Percentiles rank a stretch among this genome's conserved stretches.
Evolutionary conservation across 2,329 filamentous ascomycete genomes (phyloP).

Genomic region (Fusarium kyushuense): DNA sequence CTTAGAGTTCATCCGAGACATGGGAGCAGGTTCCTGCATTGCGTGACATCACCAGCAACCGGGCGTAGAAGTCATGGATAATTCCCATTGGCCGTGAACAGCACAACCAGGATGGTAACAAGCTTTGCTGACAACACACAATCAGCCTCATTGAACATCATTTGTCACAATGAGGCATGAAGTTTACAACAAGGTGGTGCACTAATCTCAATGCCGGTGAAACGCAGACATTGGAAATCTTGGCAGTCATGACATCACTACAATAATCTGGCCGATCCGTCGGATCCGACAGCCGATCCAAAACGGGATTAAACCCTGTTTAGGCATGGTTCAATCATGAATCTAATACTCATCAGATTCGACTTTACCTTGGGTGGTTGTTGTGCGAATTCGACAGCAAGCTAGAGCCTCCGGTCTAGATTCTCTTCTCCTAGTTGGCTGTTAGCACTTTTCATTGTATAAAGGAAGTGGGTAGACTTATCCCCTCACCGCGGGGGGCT

Average conservation of each 20-base stretch:
- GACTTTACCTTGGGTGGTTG: neutral
- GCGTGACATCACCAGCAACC: constrained; percentile 35
- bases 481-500: constrained; percentile 61
- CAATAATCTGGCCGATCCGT: constrained; percentile 12
- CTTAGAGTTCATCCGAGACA: constrained; percentile 10
- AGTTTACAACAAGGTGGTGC: constrained; percentile 2
- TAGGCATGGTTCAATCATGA: neutral
- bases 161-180: constrained; percentile 20
- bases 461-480: constrained; percentile 57
- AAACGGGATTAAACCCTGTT: constrained; percentile 9
- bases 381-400: neutral
- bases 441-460: constrained; percentile 45
- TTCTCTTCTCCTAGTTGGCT: constrained; percentile 37
- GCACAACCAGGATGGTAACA: constrained; percentile 21
- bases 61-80: constrained; percentile 13
- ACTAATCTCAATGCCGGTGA: constrained; percentile 6
- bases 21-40: constrained; percentile 39
- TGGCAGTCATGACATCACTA: constrained; percentile 36
- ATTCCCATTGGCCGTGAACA: constrained; percentile 26
- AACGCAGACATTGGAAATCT: constrained; percentile 4
- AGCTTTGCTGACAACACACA: constrained; percentile 27
- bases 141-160: constrained; percentile 10
- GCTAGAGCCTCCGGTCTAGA: neutral
- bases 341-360: neutral
- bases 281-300: constrained; percentile 13